These are phyloP conservation scores for Mycena sp. DNA, from an alignment of 1,284 basidiomycete genomes.

Conservation along the genomic window DNA sequence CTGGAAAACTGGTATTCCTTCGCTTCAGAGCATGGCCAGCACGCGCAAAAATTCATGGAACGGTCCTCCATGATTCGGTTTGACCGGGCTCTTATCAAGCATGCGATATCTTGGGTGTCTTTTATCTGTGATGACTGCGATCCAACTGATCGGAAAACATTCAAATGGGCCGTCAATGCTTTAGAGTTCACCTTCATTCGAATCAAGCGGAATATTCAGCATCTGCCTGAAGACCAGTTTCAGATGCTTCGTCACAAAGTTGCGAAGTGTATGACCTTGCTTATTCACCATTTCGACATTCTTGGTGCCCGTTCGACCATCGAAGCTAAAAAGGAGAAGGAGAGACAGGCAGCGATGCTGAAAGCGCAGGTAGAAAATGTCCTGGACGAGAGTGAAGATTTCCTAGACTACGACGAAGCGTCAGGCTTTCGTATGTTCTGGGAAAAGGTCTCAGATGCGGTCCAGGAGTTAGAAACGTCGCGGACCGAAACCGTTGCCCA, in stretches of 20 bases:
- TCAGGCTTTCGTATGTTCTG: conserved; percentile 75
- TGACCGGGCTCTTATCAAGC: conserved; percentile 83
- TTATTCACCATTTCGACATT: conserved; percentile 98
- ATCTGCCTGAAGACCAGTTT: conserved; percentile 90
- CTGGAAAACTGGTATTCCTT: conserved; percentile 97
- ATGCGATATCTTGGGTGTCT: conserved; percentile 96
- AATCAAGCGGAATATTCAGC: conserved; percentile 91
- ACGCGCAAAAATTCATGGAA: conserved; percentile 91
- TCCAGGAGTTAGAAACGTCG: conserved; percentile 71
- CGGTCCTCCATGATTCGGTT: conserved; percentile 76
- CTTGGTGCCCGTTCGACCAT: conserved; percentile 90
- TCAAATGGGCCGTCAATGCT: conserved; percentile 98
- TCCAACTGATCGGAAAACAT: conserved; percentile 95
- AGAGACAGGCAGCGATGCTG: conserved; percentile 79
- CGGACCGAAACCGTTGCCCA: conserved; percentile 65
- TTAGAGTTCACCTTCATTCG: conserved; percentile 94
- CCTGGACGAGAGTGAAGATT: conserved; percentile 43
- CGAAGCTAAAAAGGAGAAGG: conserved; percentile 91
- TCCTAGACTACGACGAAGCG: conserved; percentile 60
- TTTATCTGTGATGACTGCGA: conserved; percentile 99
- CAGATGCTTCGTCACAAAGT: conserved; percentile 91
- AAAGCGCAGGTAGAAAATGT: conserved; percentile 67
- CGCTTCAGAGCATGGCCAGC: conserved; percentile 94
- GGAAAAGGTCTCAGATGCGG: conserved; percentile 69
- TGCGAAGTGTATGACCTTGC: conserved; percentile 94